Evolutionary conservation across 2,329 filamentous ascomycete genomes (phyloP).

Genomic region (Colletotrichum orchidophilum): DNA sequence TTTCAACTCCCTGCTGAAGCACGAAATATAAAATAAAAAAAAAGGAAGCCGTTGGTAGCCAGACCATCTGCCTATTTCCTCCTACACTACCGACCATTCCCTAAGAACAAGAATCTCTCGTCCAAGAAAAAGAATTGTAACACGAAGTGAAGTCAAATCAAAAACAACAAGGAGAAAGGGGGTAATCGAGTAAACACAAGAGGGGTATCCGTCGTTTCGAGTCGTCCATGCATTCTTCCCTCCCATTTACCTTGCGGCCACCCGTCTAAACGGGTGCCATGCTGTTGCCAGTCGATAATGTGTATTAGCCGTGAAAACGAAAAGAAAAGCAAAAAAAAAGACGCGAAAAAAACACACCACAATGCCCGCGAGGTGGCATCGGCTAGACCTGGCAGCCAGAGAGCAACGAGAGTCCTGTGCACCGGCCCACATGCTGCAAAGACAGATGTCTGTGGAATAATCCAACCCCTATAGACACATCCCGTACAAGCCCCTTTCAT

Average conservation of each 20-base stretch:
- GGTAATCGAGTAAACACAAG: slow-evolving; percentile 36
- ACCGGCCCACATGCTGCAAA: slow-evolving; percentile 28
- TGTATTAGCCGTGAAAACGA: slow-evolving; percentile 42
- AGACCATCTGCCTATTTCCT: slow-evolving; percentile 28
- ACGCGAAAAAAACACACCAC: slow-evolving; percentile 20
- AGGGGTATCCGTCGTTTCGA: slow-evolving; percentile 56
- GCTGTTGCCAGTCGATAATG: slow-evolving; percentile 51
- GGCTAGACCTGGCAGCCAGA: slow-evolving; percentile 22
- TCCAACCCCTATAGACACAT: slow-evolving; percentile 29
- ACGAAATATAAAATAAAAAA: slow-evolving; percentile 21
- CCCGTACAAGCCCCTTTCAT: neutral
- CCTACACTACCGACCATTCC: slow-evolving; percentile 10
- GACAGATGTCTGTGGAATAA: slow-evolving; percentile 15
- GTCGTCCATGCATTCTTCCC: slow-evolving; percentile 56
- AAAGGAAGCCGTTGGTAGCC: slow-evolving; percentile 34
- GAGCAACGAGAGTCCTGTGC: slow-evolving; percentile 34
- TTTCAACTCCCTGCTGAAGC: slow-evolving; percentile 34
- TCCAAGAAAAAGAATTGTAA: slow-evolving; percentile 16
- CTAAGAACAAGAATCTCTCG: slow-evolving; percentile 26
- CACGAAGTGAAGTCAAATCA: slow-evolving; percentile 29
- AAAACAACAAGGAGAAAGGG: slow-evolving; percentile 33
- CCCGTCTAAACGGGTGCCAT: slow-evolving; percentile 41
- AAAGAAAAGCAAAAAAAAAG: slow-evolving; percentile 36
- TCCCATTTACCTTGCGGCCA: slow-evolving; percentile 40
- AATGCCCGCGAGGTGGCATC: neutral